These are phyloP conservation scores for Suillus clintonianus DNA, from an alignment of 768 basidiomycete genomes.

Conservation along the genomic window DNA sequence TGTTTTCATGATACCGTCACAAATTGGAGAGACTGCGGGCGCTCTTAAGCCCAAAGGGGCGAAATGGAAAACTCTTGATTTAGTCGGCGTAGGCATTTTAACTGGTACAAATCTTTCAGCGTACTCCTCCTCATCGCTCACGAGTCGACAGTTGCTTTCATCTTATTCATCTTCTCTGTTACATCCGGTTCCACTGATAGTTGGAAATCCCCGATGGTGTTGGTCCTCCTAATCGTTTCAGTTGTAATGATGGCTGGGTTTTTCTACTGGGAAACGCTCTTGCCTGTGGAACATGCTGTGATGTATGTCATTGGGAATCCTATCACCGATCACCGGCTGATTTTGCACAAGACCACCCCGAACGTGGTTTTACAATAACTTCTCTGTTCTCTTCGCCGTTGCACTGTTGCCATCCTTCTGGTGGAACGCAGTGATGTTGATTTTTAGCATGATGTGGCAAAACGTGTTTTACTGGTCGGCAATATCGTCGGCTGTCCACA, in stretches of 20 bases:
- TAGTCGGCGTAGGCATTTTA: constrained; percentile 39
- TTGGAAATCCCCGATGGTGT: constrained; percentile 47
- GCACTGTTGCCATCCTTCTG: constrained; percentile 44
- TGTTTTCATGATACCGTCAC: constrained; percentile 36
- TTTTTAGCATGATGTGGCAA: constrained; percentile 42
- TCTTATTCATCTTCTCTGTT: constrained; percentile 40
- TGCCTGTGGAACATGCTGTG: constrained; percentile 42
- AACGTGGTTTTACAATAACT: constrained; percentile 44
- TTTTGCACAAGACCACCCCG: constrained; percentile 35
- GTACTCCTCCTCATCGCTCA: background rate
- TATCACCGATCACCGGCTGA: background rate
- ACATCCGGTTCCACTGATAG: constrained; percentile 48
- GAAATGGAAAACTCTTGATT: constrained; percentile 35
- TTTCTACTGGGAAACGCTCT: constrained; percentile 49
- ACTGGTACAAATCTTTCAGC: constrained; percentile 27
- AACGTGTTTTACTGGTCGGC: constrained; percentile 42
- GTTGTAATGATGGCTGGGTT: constrained; percentile 42
- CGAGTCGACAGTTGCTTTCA: constrained; percentile 22
- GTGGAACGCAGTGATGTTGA: constrained; percentile 37
- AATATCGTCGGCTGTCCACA: constrained; percentile 40
- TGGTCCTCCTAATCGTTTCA: constrained; percentile 48
- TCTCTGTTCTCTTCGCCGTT: constrained; percentile 37
- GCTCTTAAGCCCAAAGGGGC: background rate
- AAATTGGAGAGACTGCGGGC: constrained; percentile 4
- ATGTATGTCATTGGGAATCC: constrained; percentile 31